These are phyloP conservation scores for Benincasa hispida DNA, from an alignment of 306 rosid genomes.

Conservation along the genomic window DNA sequence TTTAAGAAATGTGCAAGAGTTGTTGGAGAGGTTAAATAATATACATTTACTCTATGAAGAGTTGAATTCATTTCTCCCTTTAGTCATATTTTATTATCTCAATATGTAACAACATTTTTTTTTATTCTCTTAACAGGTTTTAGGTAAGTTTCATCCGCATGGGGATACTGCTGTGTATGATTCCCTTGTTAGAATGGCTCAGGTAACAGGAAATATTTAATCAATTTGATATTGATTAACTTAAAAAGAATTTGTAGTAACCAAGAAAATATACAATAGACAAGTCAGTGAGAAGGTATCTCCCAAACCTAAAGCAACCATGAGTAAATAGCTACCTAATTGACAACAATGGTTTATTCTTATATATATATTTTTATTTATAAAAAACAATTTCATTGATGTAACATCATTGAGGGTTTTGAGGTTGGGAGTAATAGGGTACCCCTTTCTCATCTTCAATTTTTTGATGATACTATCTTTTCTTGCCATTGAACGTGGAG, in stretches of 20 bases:
- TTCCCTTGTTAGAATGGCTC: conserved; percentile 96
- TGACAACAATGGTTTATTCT: neutral
- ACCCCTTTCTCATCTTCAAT: neutral
- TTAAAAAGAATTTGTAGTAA: neutral
- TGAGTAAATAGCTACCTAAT: neutral
- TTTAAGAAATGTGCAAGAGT: conserved; percentile 98
- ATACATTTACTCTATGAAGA: neutral
- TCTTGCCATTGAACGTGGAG: neutral
- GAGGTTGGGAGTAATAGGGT: neutral
- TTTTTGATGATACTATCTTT: neutral
- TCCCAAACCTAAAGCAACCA: neutral
- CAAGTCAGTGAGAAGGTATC: neutral
- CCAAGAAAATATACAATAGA: neutral
- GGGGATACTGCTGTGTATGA: conserved; percentile 94
- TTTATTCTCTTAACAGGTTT: conserved; percentile 41
- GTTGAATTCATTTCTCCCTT: neutral
- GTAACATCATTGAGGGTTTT: neutral
- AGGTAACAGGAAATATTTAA: conserved; percentile 32
- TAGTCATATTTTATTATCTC: neutral
- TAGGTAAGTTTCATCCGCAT: conserved; percentile 95
- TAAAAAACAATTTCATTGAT: neutral
- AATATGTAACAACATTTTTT: neutral
- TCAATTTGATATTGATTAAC: neutral
- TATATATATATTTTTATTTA: too few relatives aligned
- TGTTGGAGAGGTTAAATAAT: conserved; percentile 82